These are phyloP conservation scores for Malassezia restricta DNA, from an alignment of 1,284 basidiomycete genomes.

Conservation along the genomic window DNA sequence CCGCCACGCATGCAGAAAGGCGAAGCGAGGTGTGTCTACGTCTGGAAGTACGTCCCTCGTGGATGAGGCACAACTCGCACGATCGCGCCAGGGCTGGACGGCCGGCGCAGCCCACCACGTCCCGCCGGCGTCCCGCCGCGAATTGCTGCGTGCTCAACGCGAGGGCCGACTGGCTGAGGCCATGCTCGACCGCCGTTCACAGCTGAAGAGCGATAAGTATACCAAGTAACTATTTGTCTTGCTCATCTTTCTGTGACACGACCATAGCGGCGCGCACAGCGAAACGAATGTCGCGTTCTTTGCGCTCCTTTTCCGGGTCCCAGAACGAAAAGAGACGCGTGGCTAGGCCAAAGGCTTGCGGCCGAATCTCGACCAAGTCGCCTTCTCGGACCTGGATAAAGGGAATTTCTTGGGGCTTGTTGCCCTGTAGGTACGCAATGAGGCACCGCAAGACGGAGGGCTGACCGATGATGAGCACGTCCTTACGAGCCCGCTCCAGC, in stretches of 20 bases:
- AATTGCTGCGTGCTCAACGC: conserved; percentile 8
- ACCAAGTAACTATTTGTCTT: conserved; percentile 2
- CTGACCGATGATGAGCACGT: conserved; percentile 56
- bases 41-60: not conserved
- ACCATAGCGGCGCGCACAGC: conserved; percentile 18
- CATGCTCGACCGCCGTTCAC: conserved; percentile 33
- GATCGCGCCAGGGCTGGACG: conserved; percentile 14
- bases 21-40: not conserved
- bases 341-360: conserved; percentile 43
- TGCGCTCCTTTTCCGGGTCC: conserved; percentile 32
- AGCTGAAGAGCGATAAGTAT: conserved; percentile 30
- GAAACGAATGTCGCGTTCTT: conserved; percentile 32
- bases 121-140: conserved; percentile 6
- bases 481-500: conserved; percentile 65
- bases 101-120: conserved; percentile 3
- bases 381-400: conserved; percentile 66
- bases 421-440: conserved; percentile 57
- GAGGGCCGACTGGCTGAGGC: conserved; percentile 37
- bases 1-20: conserved; percentile 17
- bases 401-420: conserved; percentile 91
- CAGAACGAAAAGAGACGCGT: conserved; percentile 37
- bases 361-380: conserved; percentile 39
- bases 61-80: conserved; percentile 10
- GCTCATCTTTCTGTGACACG: not conserved
- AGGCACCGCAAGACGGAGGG: conserved; percentile 96